Evolutionary conservation across 352 stramenopile genomes (phyloP).

Genomic region (Phytophthora europaea): DNA sequence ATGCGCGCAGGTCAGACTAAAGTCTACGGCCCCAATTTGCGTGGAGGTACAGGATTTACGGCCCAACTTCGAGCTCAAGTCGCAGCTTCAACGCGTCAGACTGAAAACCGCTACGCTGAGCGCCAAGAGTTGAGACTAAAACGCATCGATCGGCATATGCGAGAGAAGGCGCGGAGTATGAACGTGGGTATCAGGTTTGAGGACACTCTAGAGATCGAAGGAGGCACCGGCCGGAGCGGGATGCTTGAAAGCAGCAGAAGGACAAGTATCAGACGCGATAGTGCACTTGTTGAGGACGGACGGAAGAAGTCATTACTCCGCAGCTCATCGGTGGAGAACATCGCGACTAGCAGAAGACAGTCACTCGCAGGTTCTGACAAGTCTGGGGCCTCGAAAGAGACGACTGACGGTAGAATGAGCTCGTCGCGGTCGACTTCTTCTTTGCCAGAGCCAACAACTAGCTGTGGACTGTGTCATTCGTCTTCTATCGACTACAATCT

Average conservation of each 20-base stretch:
- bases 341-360: constrained; percentile 5
- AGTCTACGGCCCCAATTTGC: constrained; percentile 52
- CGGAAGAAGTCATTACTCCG: constrained; percentile 11
- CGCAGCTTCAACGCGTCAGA: constrained; percentile 57
- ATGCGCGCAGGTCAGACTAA: constrained; percentile 70
- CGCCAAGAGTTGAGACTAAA: constrained; percentile 54
- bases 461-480: constrained; percentile 63
- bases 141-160: constrained; percentile 55
- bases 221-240: constrained; percentile 10
- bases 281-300: neutral
- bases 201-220: neutral
- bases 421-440: neutral
- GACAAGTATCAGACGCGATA: neutral
- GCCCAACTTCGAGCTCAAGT: constrained; percentile 64
- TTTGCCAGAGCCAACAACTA: neutral
- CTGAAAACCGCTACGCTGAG: constrained; percentile 45
- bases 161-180: constrained; percentile 54
- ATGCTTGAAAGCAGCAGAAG: constrained; percentile 2
- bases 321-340: constrained; percentile 15
- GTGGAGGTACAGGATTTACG: constrained; percentile 63
- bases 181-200: constrained; percentile 28
- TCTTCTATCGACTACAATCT: constrained; percentile 73
- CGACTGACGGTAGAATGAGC: neutral
- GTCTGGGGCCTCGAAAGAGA: neutral
- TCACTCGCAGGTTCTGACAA: neutral